These are phyloP conservation scores for Eucalyptus coolabah DNA, from an alignment of 345 rosid genomes.

Conservation along the genomic window DNA sequence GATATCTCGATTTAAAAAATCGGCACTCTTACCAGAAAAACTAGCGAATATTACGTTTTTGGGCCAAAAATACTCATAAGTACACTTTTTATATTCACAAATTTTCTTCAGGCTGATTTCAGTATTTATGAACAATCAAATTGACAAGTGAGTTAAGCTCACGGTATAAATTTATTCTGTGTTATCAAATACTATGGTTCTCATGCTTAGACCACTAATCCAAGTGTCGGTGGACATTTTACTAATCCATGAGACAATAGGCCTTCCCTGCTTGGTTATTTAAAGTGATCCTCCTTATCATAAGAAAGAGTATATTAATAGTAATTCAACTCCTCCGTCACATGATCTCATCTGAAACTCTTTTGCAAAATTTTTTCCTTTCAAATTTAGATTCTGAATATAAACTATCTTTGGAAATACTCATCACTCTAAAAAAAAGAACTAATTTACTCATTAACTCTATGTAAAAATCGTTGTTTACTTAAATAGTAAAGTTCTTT, in stretches of 20 bases:
- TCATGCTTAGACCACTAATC: not conserved
- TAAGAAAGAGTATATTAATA: not conserved
- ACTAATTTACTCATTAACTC: not conserved
- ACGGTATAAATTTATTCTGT: not conserved
- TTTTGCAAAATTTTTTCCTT: not conserved
- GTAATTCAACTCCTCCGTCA: not conserved
- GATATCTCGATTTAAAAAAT: not conserved
- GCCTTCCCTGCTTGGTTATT: not conserved
- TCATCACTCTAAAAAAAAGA: not conserved
- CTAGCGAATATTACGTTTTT: not conserved
- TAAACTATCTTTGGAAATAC: not conserved
- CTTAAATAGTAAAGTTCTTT: not conserved
- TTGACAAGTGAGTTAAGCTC: not conserved
- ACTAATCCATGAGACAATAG: not conserved
- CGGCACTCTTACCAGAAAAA: not conserved
- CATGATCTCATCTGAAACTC: not conserved
- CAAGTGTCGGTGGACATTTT: not conserved
- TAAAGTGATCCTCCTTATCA: not conserved
- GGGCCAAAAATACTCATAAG: not conserved
- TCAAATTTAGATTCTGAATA: not conserved
- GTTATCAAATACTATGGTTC: not conserved
- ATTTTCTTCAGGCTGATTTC: not conserved
- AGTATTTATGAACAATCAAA: not conserved
- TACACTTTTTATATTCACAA: not conserved
- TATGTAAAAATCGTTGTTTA: not conserved